Evolutionary conservation across 257 asterid species (phyloP), one percentile per base, ranked within the genome.

Genomic region (Salvia rosmarinus): DNA sequence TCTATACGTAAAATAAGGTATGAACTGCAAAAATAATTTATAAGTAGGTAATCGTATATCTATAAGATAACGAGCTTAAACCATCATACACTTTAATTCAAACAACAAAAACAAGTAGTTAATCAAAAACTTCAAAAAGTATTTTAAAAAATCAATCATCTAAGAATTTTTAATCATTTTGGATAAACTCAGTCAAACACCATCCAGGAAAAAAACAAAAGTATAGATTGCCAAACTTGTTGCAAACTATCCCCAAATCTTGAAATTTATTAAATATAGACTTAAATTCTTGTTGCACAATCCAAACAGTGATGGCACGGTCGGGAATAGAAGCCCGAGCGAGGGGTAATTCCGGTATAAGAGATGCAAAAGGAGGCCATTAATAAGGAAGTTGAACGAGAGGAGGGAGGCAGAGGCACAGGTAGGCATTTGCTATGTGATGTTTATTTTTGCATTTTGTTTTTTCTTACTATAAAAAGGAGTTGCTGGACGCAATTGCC

Each of bases 351-450:
- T 37, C 25, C 14, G 84, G 67, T 9, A 76, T 16, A 64, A 4
- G 6, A 47, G 3, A 2, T 19, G 25, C 5, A 9, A 52, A 23
- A 60, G 64, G 75, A 71, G 81, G 78, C 73, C 76, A 66, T 80
- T 65, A 75, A 70, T 67, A 23, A 19, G 75, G 78, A 72, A 43
- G 73, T 60, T 71, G 76, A 75, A 72, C 19, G 56, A 67, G 73
- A 68, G 84, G 81, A 76, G 84, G 81, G 81, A 75, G 71, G 78
- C 60, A 78, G 75, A 75, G 68, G 66, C 67, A 25, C n/a, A n/a
- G n/a, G n/a, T n/a, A 44, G 71, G 71, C 75, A 71, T 28, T 70
- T 1, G 21, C 16, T 35, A 52, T 11, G 37, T 61, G 44, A 12
- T 60, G 11, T 17, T 10, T 1, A 37, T 60, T 19, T 54, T 42